These are phyloP conservation scores for Antitrichia curtipendula DNA, from an alignment of 225 moss, liverwort and hornwort species.

Conservation along the genomic window DNA sequence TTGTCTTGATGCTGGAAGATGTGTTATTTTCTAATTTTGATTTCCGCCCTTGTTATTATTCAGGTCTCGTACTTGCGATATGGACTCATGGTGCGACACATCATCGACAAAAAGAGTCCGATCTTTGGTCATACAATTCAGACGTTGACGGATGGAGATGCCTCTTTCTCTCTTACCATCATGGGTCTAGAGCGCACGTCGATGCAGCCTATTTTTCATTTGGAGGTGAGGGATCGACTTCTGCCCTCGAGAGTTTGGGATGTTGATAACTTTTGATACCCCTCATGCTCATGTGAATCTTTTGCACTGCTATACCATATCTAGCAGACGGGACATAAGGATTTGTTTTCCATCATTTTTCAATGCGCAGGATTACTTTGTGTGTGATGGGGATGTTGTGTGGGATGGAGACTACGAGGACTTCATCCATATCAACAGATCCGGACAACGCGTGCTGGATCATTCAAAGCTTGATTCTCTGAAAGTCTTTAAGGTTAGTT, in stretches of 20 bases:
- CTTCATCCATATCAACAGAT: conserved; percentile 76
- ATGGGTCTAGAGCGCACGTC: conserved; percentile 92
- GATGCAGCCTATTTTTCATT: conserved; percentile 97
- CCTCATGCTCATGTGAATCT: not conserved
- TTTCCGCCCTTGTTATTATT: not conserved
- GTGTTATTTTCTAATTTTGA: not conserved
- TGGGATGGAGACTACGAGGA: conserved; percentile 96
- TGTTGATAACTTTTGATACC: not conserved
- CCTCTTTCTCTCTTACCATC: conserved; percentile 90
- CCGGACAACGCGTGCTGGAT: conserved; percentile 80
- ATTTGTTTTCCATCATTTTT: not conserved
- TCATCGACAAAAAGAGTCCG: conserved; percentile 82
- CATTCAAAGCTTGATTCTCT: conserved; percentile 83
- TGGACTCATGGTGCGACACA: conserved; percentile 88
- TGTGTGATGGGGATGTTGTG: conserved; percentile 82
- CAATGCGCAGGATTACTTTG: conserved; percentile 82
- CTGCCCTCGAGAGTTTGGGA: not conserved
- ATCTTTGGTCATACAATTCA: conserved; percentile 78
- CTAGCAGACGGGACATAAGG: not conserved
- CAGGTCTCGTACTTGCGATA: conserved; percentile 92
- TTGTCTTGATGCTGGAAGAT: not conserved
- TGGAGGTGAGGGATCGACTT: conserved; percentile 45
- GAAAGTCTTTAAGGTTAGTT: conserved; percentile 51
- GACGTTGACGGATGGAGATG: conserved; percentile 69
- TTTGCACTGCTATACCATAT: not conserved